phyloP scores from a whole-genome alignment of 805 yeast genomes.

The Sungouiozyma intestinalis region DNA sequence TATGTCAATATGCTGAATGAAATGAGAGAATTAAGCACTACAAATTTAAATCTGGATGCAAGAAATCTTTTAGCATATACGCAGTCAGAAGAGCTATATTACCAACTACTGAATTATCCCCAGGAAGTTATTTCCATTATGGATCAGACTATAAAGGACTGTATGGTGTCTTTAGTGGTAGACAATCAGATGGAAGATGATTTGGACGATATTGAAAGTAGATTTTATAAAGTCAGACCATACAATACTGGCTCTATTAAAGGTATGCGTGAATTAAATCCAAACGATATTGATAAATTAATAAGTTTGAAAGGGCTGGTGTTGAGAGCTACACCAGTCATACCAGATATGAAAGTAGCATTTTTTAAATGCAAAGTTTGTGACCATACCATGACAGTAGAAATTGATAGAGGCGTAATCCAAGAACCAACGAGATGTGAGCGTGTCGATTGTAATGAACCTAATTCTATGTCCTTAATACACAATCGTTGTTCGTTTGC shows the following conservation, averaged over 20 bases:
- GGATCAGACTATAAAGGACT: constrained; percentile 92
- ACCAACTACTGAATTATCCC: constrained; percentile 84
- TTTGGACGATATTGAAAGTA: constrained; percentile 63
- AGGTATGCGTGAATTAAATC: constrained; percentile 90
- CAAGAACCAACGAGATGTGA: constrained; percentile 92
- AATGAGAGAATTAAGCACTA: constrained; percentile 68
- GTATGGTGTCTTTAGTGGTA: constrained; percentile 63
- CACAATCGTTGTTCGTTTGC: constrained; percentile 91
- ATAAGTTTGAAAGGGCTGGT: constrained; percentile 88
- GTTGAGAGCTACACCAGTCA: constrained; percentile 76
- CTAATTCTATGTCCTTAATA: constrained; percentile 78
- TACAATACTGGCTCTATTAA: constrained; percentile 60
- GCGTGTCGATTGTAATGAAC: constrained; percentile 71
- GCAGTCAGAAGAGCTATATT: constrained; percentile 65
- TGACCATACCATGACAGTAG: constrained; percentile 83
- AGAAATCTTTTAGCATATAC: constrained; percentile 67
- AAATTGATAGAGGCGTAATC: constrained; percentile 88
- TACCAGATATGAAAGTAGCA: constrained; percentile 97
- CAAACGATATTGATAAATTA: constrained; percentile 87
- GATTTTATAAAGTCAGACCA: constrained; percentile 81
- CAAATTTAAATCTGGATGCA: constrained; percentile 79
- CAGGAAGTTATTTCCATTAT: constrained; percentile 95
- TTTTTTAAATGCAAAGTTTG: constrained; percentile 93
- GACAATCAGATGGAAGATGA: constrained; percentile 43
- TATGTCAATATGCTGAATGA: constrained; percentile 64